These are phyloP conservation scores for Leptographium radiaticola DNA, from an alignment of 2,329 filamentous ascomycete species.

Conservation along the genomic window DNA sequence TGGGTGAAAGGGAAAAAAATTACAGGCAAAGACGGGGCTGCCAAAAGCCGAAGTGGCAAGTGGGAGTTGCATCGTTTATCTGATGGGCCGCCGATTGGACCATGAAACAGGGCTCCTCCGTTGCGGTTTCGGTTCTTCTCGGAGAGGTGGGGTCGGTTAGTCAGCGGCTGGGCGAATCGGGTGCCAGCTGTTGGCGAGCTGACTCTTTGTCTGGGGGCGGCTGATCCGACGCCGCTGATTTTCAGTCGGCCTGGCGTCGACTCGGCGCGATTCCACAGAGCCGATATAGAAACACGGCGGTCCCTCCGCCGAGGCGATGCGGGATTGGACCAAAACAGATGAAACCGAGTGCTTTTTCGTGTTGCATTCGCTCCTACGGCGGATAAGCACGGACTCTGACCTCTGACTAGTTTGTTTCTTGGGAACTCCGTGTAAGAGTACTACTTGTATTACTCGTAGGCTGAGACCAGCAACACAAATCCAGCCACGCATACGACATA, in stretches of 20 bases:
- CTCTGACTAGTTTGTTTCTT: too few species aligned
- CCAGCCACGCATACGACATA: not conserved
- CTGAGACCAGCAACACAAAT: too few species aligned
- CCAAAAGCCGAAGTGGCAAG: slow-evolving; percentile 2
- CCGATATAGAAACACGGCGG: too few species aligned
- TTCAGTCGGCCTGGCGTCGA: not conserved
- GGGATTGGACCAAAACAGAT: too few species aligned
- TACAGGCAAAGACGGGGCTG: not conserved
- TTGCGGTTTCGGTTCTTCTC: not conserved
- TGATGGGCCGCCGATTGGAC: slow-evolving; percentile 2
- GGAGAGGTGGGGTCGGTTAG: slow-evolving; percentile 1
- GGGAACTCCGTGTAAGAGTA: not conserved
- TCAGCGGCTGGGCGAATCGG: not conserved
- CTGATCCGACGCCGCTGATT: not conserved
- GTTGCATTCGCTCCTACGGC: too few species aligned
- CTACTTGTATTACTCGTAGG: too few species aligned
- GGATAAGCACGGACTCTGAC: too few species aligned
- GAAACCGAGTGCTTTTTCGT: too few species aligned
- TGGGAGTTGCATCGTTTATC: not conserved
- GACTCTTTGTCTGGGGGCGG: not conserved
- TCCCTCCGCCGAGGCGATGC: too few species aligned
- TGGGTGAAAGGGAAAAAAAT: not conserved
- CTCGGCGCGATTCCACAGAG: too few species aligned
- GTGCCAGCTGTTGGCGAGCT: not conserved
- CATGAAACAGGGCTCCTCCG: not conserved